These are phyloP conservation scores for Colletotrichum sansevieriae DNA, from an alignment of 2,329 filamentous ascomycete species.

Conservation along the genomic window DNA sequence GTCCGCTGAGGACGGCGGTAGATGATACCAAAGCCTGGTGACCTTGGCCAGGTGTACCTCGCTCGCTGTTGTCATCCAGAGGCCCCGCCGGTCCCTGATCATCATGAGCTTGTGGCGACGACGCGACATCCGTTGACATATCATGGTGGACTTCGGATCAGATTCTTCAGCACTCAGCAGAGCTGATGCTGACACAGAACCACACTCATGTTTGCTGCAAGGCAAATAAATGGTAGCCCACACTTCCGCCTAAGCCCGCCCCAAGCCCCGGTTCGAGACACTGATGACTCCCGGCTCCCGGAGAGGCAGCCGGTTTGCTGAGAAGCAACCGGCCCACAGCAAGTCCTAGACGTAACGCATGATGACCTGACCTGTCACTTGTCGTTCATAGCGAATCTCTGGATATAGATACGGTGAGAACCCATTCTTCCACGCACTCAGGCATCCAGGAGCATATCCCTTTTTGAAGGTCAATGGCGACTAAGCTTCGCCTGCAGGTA, in stretches of 20 bases:
- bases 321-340: conserved; percentile 4
- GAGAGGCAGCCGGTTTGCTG: conserved; percentile 41
- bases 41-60: conserved; percentile 2
- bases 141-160: conserved; percentile 6
- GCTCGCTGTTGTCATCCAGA: not conserved
- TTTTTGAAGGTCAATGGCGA: conserved; percentile 6
- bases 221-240: conserved; percentile 22
- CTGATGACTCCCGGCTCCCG: conserved; percentile 33
- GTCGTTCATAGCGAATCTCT: conserved; percentile 16
- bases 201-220: conserved; percentile 7
- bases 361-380: conserved; percentile 29
- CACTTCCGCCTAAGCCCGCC: conserved; percentile 20
- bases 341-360: not conserved
- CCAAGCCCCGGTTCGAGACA: conserved; percentile 28
- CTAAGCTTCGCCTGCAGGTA: not conserved
- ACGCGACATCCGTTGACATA: not conserved
- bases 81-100: conserved; percentile 14
- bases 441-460: conserved; percentile 22
- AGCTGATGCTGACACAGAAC: not conserved
- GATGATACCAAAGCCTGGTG: not conserved
- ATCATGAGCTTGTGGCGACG: conserved; percentile 34
- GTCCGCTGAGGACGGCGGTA: not conserved
- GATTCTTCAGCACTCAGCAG: not conserved
- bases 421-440: conserved; percentile 18
- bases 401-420: conserved; percentile 7